These are phyloP conservation scores for Pichia inconspicua DNA, from an alignment of 1,139 yeast species.

Conservation along the genomic window DNA sequence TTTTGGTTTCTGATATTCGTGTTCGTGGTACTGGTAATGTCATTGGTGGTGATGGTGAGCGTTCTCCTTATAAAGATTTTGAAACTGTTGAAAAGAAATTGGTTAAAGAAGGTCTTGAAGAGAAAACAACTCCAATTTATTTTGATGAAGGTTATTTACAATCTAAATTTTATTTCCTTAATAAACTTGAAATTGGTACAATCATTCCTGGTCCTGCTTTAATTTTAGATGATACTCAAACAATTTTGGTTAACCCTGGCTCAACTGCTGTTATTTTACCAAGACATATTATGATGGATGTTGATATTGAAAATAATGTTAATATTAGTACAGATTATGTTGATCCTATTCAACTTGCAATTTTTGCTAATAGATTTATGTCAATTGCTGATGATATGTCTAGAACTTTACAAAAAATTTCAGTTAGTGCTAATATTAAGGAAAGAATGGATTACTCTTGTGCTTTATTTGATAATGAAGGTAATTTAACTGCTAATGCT, in stretches of 20 bases:
- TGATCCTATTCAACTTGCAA: slow-evolving; percentile 50
- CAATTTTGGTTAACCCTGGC: slow-evolving; percentile 69
- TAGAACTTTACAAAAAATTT: slow-evolving; percentile 49
- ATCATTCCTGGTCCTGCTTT: slow-evolving; percentile 69
- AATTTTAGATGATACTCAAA: slow-evolving; percentile 79
- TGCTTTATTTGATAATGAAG: slow-evolving; percentile 48
- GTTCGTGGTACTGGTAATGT: slow-evolving; percentile 58
- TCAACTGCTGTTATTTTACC: slow-evolving; percentile 56
- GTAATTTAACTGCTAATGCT: slow-evolving; percentile 55
- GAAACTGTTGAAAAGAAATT: slow-evolving; percentile 5
- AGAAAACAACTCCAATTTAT: slow-evolving; percentile 16
- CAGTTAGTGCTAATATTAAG: slow-evolving; percentile 53
- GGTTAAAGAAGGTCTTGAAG: slow-evolving; percentile 13
- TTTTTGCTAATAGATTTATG: slow-evolving; percentile 56
- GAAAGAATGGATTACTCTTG: slow-evolving; percentile 57
- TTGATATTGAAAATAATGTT: background rate
- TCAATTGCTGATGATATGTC: slow-evolving; percentile 62
- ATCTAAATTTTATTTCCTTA: slow-evolving; percentile 23
- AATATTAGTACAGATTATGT: slow-evolving; percentile 9
- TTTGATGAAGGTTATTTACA: slow-evolving; percentile 10
- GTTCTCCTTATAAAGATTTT: slow-evolving; percentile 23
- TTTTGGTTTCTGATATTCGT: slow-evolving; percentile 76
- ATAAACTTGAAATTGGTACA: slow-evolving; percentile 41
- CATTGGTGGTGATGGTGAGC: slow-evolving; percentile 12
- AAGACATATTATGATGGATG: slow-evolving; percentile 21